These are phyloP conservation scores for Aureobasidium sp. DNA, from an alignment of 2,329 filamentous ascomycete species.

Conservation along the genomic window DNA sequence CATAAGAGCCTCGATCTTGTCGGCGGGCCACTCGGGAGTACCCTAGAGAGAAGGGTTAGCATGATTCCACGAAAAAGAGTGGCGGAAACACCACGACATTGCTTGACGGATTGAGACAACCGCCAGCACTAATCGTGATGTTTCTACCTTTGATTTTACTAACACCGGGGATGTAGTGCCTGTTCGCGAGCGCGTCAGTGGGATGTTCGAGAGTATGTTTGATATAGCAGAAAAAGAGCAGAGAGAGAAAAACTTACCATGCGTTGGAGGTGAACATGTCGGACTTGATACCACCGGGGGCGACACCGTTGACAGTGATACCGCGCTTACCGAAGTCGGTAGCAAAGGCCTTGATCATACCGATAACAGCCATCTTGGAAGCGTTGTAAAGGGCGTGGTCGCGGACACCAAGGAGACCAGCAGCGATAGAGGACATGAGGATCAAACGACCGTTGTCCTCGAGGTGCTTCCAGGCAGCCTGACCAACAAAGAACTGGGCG, in stretches of 20 bases:
- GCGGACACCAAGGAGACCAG: slow-evolving; percentile 55
- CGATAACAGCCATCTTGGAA: slow-evolving; percentile 63
- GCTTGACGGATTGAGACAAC: too few species aligned
- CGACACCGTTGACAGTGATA: slow-evolving; percentile 65
- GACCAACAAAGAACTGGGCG: slow-evolving; percentile 69
- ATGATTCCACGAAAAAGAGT: too few species aligned
- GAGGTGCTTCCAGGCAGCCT: slow-evolving; percentile 64
- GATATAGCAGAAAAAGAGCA: background rate
- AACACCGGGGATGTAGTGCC: slow-evolving; percentile 41
- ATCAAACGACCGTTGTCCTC: slow-evolving; percentile 63
- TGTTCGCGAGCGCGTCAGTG: background rate
- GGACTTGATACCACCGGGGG: slow-evolving; percentile 63
- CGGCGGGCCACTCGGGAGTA: slow-evolving; percentile 39
- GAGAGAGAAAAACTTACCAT: slow-evolving; percentile 15
- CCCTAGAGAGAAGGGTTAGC: too few species aligned
- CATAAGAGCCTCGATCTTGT: slow-evolving; percentile 43
- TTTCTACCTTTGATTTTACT: too few species aligned
- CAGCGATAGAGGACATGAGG: slow-evolving; percentile 65
- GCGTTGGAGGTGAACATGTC: slow-evolving; percentile 55
- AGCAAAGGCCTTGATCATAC: slow-evolving; percentile 61
- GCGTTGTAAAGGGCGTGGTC: slow-evolving; percentile 65
- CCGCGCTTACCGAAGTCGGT: slow-evolving; percentile 60
- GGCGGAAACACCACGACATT: too few species aligned
- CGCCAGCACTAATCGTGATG: too few species aligned
- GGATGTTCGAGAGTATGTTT: background rate